Conservation (phyloP, 768 basidiomycete genomes). For the Pisolithus albus region DNA sequence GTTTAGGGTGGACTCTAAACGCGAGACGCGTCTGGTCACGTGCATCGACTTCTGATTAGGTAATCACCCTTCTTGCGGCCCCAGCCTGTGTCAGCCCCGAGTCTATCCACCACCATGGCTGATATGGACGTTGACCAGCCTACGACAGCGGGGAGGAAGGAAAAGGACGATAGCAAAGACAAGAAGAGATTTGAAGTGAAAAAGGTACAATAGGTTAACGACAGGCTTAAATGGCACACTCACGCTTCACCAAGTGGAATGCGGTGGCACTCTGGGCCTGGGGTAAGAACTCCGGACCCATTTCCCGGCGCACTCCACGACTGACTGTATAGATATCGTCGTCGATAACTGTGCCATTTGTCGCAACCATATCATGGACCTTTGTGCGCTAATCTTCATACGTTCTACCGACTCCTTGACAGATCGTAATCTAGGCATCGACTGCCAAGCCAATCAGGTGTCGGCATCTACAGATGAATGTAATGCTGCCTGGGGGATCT, state of each 20-base stretch:
- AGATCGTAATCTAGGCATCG: conserved; percentile 67
- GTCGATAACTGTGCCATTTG: conserved; percentile 99
- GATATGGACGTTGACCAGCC: conserved; percentile 67
- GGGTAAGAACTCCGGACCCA: conserved; percentile 48
- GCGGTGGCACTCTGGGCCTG: conserved; percentile 98
- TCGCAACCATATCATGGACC: conserved; percentile 99
- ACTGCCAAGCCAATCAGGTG: conserved; percentile 98
- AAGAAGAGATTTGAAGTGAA: conserved; percentile 97
- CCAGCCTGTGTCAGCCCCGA: too few relatives aligned
- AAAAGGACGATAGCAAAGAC: conserved; percentile 52
- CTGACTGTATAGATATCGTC: conserved; percentile 69
- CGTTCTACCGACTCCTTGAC: conserved; percentile 1
- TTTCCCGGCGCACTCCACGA: not conserved
- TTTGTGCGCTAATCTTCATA: conserved; percentile 55
- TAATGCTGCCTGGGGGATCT: conserved; percentile 98
- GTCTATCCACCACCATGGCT: conserved; percentile 34
- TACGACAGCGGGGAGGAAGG: conserved; percentile 33
- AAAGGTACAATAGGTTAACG: conserved; percentile 56
- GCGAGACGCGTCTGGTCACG: conserved; percentile 35
- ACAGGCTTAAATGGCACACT: not conserved
- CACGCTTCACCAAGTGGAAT: conserved; percentile 69
- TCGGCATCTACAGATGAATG: conserved; percentile 95
- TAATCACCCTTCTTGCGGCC: not conserved
- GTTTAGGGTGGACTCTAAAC: conserved; percentile 34
- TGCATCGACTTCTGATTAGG: conserved; percentile 18